Percentiles rank a stretch among this genome's conserved stretches.
phyloP scores from a whole-genome alignment of 805 yeast genomes.

The Yamadazyma insecticola region DNA sequence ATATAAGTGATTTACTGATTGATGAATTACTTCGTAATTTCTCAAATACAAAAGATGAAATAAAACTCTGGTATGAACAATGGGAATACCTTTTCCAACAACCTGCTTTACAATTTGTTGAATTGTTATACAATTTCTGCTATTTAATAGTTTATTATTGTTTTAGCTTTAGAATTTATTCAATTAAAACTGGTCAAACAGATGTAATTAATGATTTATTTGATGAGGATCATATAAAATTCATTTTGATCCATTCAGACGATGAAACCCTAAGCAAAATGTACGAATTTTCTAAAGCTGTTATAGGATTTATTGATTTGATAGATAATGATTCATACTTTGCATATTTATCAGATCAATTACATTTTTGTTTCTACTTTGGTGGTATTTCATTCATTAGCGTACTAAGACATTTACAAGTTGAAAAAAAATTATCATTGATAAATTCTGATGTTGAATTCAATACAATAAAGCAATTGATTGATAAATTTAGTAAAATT shows the following conservation, averaged over 20 bases:
- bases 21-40: constrained; percentile 22
- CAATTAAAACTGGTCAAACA: constrained; percentile 5
- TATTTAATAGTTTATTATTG: constrained; percentile 46
- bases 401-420: constrained; percentile 11
- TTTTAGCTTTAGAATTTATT: constrained; percentile 21
- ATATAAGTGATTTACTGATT: constrained; percentile 9
- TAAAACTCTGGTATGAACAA: constrained; percentile 58
- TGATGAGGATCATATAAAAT: constrained; percentile 17
- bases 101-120: constrained; percentile 71
- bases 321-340: constrained; percentile 53
- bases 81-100: constrained; percentile 69
- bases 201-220: constrained; percentile 8
- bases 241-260: constrained; percentile 20
- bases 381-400: constrained; percentile 35
- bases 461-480: constrained; percentile 14
- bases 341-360: constrained; percentile 67
- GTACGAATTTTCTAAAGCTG: constrained; percentile 37
- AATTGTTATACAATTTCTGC: constrained; percentile 62
- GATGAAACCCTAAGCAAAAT: constrained; percentile 27
- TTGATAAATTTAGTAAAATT: constrained; percentile 25
- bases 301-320: constrained; percentile 36
- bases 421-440: constrained; percentile 3
- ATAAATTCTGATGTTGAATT: constrained; percentile 5
- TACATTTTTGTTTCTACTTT: constrained; percentile 50
- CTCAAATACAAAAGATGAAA: constrained; percentile 39